phyloP scores from a whole-genome alignment of 2,329 filamentous ascomycete species.

The Hypomyces perniciosus region DNA sequence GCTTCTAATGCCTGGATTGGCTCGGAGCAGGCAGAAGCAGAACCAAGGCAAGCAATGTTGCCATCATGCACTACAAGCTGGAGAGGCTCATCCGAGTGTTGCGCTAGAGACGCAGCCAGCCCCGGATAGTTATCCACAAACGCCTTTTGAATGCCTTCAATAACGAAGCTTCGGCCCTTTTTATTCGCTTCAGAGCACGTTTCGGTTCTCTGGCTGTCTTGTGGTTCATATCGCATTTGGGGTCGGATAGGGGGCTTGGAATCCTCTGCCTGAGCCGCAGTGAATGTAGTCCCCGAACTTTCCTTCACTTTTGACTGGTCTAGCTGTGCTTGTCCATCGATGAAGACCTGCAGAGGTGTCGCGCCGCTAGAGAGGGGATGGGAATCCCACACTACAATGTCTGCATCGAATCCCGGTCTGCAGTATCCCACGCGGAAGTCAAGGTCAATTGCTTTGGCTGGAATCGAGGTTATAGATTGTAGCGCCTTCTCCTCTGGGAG shows the following conservation, averaged over 20 bases:
- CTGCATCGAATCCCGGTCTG: slow-evolving; percentile 42
- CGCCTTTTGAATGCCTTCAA: slow-evolving; percentile 9
- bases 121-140: slow-evolving; percentile 11
- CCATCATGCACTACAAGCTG: slow-evolving; percentile 5
- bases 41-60: slow-evolving; percentile 3
- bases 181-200: slow-evolving; percentile 17
- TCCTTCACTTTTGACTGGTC: slow-evolving; percentile 27
- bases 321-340: slow-evolving; percentile 37
- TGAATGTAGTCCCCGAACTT: slow-evolving; percentile 6
- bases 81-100: background rate
- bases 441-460: slow-evolving; percentile 37
- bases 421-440: slow-evolving; percentile 39
- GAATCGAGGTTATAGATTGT: slow-evolving; percentile 35
- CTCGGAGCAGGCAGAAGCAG: background rate
- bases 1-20: background rate
- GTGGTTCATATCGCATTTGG: slow-evolving; percentile 6
- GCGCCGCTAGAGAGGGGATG: slow-evolving; percentile 41
- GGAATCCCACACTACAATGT: slow-evolving; percentile 44
- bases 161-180: slow-evolving; percentile 1
- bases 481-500: slow-evolving; percentile 10
- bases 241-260: background rate
- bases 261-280: background rate
- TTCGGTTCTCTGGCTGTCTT: slow-evolving; percentile 15
- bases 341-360: slow-evolving; percentile 41
- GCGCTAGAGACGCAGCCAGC: background rate